Evolutionary conservation across 73 alveolate species (phyloP), one percentile per base, ranked within the genome.

Genomic region (Stentor coeruleus): DNA sequence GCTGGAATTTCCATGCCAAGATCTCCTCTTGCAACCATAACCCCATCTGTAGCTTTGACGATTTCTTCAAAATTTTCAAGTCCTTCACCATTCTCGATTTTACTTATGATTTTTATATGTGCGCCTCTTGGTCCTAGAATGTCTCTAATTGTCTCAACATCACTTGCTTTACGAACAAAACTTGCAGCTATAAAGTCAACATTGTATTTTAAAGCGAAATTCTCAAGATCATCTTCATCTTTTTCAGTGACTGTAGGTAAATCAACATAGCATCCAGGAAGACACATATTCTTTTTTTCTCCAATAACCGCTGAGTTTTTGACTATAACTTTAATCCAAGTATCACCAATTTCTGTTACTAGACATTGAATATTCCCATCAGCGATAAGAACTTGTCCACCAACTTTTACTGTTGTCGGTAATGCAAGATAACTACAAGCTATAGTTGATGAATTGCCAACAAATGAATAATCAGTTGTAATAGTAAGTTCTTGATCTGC

Each of bases 81-180:
- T 58, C 99, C 99, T 91, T 98, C 99, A 81, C 91, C 90, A 86
- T 98, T 98, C 88, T 98, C 99, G 57, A 98, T 98, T 90, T 98
- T 98, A 26, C 98, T 92, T 58, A 95, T 92, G 36, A 91, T 90
- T 77, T 92, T 92, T 39, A 98, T 91, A 74, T 93, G 94, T 39
- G 86, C 75, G 38, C 99, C 98, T 81, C 91, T 90, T 37, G 96
- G 97, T 79, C 97, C 98, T 41, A 93, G 90, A 74, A 95, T 91
- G 57, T 95, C 96, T 81, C 97, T 93, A 66, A 93, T 96, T 86
- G 91, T 85, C 49, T 93, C 97, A 57, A 96, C 85, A 89, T 91
- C 99, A 31, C 81, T 28, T 3, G 83, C 84, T 37, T 41, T 89
- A 59, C 92, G 85, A 14, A 87, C 85, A 57, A 92, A 90, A 38